These are phyloP conservation scores for Boechera stricta DNA, from an alignment of 345 rosid genomes.

Conservation along the genomic window DNA sequence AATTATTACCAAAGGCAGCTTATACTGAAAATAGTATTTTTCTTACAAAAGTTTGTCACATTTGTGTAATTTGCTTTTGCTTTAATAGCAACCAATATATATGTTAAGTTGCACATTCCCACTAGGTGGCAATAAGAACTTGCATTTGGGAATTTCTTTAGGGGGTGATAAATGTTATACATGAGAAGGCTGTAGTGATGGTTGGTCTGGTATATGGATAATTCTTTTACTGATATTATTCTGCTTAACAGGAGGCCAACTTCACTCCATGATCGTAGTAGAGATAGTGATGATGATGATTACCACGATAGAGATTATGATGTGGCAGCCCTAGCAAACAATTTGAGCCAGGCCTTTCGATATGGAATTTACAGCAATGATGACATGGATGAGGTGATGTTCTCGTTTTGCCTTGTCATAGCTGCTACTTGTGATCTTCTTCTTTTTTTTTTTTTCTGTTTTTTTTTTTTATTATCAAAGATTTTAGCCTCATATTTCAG, in stretches of 20 bases:
- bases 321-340: constrained; percentile 91
- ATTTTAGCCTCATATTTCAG: constrained; percentile 9
- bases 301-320: constrained; percentile 96
- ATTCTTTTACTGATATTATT: constrained; percentile 31
- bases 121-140: constrained; percentile 29
- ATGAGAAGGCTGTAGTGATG: constrained; percentile 15
- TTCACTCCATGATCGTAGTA: constrained; percentile 73
- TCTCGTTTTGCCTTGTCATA: constrained; percentile 32
- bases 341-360: constrained; percentile 89
- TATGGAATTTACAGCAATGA: constrained; percentile 86
- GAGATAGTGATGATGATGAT: constrained; percentile 95
- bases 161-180: constrained; percentile 15
- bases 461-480: not conserved
- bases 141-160: constrained; percentile 17
- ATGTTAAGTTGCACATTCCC: constrained; percentile 13
- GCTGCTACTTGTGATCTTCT: constrained; percentile 14
- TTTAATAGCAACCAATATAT: constrained; percentile 16
- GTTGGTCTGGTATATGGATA: constrained; percentile 14
- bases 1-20: constrained; percentile 15
- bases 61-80: constrained; percentile 26
- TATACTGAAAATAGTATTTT: constrained; percentile 21
- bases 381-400: constrained; percentile 75
- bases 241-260: constrained; percentile 79
- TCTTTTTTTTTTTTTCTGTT: not conserved
- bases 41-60: constrained; percentile 12